phyloP scores from a whole-genome alignment of 768 basidiomycete genomes.

The Lactarius akahatsu region DNA sequence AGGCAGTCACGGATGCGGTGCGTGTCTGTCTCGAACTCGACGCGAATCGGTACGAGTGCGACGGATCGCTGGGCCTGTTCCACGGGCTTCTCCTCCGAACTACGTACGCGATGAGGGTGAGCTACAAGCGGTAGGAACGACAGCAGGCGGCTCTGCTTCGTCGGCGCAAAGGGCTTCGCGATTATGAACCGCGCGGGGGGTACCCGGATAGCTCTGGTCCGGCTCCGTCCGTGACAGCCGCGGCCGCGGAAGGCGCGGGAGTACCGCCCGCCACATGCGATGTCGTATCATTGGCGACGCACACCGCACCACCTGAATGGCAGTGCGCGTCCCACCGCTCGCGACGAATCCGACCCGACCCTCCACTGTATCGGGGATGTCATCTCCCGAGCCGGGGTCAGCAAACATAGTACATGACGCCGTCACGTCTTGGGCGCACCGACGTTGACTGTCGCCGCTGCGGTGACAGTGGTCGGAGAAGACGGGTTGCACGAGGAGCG shows the following conservation, averaged over 20 bases:
- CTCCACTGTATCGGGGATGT: constrained; percentile 74
- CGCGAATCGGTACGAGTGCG: constrained; percentile 84
- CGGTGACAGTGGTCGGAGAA: constrained; percentile 35
- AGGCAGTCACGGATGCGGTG: constrained; percentile 93
- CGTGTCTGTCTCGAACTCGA: constrained; percentile 92
- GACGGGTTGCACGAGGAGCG: constrained; percentile 31
- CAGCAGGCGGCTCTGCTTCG: constrained; percentile 50
- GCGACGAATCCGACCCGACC: constrained; percentile 80
- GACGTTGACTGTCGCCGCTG: constrained; percentile 42
- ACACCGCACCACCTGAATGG: constrained; percentile 36
- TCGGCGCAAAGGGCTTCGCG: constrained; percentile 49
- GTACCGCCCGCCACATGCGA: constrained; percentile 48
- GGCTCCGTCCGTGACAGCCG: constrained; percentile 47
- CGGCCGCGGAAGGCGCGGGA: constrained; percentile 33
- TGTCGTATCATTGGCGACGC: constrained; percentile 41
- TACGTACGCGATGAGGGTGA: constrained; percentile 12
- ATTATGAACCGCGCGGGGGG: no score
- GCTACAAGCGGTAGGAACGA: constrained; percentile 26
- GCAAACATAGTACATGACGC: constrained; percentile 79
- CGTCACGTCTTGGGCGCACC: constrained; percentile 50
- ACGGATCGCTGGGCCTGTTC: constrained; percentile 56
- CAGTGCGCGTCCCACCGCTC: constrained; percentile 59
- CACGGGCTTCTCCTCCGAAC: constrained; percentile 60
- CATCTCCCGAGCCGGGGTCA: constrained; percentile 81
- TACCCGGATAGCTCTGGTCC: constrained; percentile 87